These are phyloP conservation scores for Citrus hindsii DNA, from an alignment of 345 rosid genomes.

Conservation along the genomic window DNA sequence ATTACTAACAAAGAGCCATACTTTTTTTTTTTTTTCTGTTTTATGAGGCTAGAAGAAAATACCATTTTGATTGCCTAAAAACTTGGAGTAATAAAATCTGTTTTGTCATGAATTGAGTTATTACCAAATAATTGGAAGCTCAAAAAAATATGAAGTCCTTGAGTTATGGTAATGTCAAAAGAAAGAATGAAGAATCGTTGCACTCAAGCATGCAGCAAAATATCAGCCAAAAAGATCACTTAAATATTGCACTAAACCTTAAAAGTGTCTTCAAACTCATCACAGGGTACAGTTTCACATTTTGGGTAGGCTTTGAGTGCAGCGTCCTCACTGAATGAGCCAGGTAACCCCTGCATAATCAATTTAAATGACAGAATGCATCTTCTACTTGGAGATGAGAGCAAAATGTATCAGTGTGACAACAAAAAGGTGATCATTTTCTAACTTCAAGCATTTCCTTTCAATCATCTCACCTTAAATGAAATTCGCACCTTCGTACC, in stretches of 20 bases:
- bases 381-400: neutral
- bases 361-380: neutral
- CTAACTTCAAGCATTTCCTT: neutral
- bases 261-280: conserved; percentile 54
- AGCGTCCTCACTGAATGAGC: conserved; percentile 57
- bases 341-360: conserved; percentile 43
- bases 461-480: conserved; percentile 35
- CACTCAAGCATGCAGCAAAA: neutral
- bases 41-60: neutral
- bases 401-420: neutral
- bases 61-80: neutral
- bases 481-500: conserved; percentile 42
- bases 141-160: neutral
- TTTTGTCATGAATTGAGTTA: neutral
- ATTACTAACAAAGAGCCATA: neutral
- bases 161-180: neutral
- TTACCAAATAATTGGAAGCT: neutral
- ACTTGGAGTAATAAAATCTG: neutral
- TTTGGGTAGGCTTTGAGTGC: conserved; percentile 65
- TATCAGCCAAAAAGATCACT: neutral
- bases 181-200: neutral
- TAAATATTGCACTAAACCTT: conserved; percentile 32
- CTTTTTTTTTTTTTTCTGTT: too few species aligned
- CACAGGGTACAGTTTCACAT: conserved; percentile 56
- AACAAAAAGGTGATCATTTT: neutral